These are phyloP conservation scores for Suillus subluteus DNA, from an alignment of 768 basidiomycete genomes.

Conservation along the genomic window DNA sequence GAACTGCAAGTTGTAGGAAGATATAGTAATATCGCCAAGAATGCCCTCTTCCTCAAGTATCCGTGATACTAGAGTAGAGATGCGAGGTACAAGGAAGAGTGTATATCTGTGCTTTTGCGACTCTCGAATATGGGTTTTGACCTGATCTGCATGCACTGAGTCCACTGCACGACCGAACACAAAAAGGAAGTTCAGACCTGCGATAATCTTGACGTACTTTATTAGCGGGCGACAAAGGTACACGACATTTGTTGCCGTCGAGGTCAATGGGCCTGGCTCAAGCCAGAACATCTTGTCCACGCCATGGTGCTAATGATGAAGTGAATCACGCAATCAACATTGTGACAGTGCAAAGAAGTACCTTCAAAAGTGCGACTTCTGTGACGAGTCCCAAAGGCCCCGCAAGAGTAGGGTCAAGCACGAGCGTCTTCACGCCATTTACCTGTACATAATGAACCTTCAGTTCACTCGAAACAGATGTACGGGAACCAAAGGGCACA, in stretches of 20 bases:
- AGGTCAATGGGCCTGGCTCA: constrained; percentile 82
- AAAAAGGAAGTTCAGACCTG: constrained; percentile 59
- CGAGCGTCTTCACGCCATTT: constrained; percentile 93
- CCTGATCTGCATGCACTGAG: constrained; percentile 69
- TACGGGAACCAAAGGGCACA: constrained; percentile 30
- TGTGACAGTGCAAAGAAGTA: constrained; percentile 31
- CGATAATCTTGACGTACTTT: constrained; percentile 84
- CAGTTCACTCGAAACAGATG: neutral
- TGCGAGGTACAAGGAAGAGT: constrained; percentile 83
- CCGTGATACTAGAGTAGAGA: constrained; percentile 82
- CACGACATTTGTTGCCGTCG: constrained; percentile 85
- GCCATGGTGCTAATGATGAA: constrained; percentile 82
- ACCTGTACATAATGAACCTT: constrained; percentile 49
- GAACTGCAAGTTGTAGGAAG: constrained; percentile 89
- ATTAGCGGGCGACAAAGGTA: constrained; percentile 92
- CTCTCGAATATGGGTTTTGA: constrained; percentile 76
- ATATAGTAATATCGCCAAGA: constrained; percentile 88
- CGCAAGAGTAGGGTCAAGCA: constrained; percentile 85
- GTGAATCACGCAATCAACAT: constrained; percentile 13
- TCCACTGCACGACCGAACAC: constrained; percentile 29
- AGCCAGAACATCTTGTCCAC: constrained; percentile 99
- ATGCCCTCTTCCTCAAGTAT: constrained; percentile 98
- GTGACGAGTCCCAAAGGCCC: constrained; percentile 95
- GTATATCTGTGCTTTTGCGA: constrained; percentile 83
- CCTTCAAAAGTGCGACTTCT: constrained; percentile 92